Conservation (phyloP, 163 green algal genomes). For the Scenedesmus sp. region DNA sequence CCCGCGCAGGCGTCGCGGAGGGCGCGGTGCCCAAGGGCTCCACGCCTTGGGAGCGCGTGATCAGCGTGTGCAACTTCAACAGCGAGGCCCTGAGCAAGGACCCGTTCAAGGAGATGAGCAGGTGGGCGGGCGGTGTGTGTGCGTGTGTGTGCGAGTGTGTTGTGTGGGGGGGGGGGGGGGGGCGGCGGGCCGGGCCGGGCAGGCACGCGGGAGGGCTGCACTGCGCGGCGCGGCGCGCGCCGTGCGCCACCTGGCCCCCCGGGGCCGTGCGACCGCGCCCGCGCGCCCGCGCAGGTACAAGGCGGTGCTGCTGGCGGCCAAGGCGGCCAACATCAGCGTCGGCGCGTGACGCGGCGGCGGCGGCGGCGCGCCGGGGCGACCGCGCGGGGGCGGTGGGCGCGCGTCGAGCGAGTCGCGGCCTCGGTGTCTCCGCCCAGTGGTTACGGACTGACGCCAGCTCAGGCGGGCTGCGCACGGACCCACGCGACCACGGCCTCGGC, state of each 20-base stretch:
- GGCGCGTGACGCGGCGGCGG: not conserved
- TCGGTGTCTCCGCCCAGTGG: too few species aligned
- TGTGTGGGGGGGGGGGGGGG: too few species aligned
- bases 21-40: slow-evolving; percentile 43
- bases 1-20: slow-evolving; percentile 28
- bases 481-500: too few species aligned
- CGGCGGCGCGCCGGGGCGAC: too few species aligned
- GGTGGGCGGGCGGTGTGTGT: not conserved
- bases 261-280: too few species aligned
- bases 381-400: too few species aligned
- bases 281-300: slow-evolving; percentile 34
- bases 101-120: slow-evolving; percentile 32
- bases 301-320: slow-evolving; percentile 33
- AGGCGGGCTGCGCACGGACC: too few species aligned
- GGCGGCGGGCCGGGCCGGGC: not conserved
- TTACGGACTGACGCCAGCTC: too few species aligned
- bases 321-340: slow-evolving; percentile 37
- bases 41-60: slow-evolving; percentile 42
- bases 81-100: slow-evolving; percentile 37
- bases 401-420: too few species aligned
- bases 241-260: not conserved
- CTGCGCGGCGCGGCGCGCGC: not conserved
- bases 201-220: not conserved
- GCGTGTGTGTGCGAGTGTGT: not conserved
- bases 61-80: slow-evolving; percentile 50